Conservation (phyloP, 768 basidiomycete species). For the Mycena metata region DNA sequence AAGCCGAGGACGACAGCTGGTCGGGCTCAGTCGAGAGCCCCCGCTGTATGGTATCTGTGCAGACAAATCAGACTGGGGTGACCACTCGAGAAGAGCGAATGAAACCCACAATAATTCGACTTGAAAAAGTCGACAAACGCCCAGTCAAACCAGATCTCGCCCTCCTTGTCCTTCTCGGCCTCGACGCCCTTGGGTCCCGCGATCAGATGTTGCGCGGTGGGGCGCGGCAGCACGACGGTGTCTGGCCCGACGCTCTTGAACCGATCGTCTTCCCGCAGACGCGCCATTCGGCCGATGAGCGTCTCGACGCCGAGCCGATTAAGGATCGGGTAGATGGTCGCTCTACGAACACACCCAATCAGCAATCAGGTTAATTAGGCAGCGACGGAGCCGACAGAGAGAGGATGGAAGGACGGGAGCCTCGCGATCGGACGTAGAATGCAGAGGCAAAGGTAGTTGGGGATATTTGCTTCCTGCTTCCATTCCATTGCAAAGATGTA, state of each 20-base stretch:
- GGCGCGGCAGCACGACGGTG: conserved; percentile 74
- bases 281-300: conserved; percentile 87
- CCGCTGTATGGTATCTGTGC: conserved; percentile 80
- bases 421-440: conserved; percentile 8
- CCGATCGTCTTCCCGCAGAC: conserved; percentile 91
- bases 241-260: conserved; percentile 94
- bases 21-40: conserved; percentile 80
- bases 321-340: conserved; percentile 91
- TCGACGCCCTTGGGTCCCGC: conserved; percentile 46
- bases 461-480: too few species aligned
- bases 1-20: conserved; percentile 65
- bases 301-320: conserved; percentile 92
- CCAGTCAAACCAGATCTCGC: conserved; percentile 98
- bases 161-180: conserved; percentile 67
- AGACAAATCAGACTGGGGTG: conserved; percentile 14
- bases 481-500: too few species aligned
- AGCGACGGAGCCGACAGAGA: background rate
- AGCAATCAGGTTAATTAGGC: conserved; percentile 1
- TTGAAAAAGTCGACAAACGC: conserved; percentile 99
- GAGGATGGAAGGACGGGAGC: conserved; percentile 1
- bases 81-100: conserved; percentile 4
- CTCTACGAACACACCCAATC: conserved; percentile 54
- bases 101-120: conserved; percentile 89
- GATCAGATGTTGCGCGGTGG: conserved; percentile 50
- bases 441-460: background rate